Evolutionary conservation across 1,284 basidiomycete species (phyloP).

Genomic region (Puccinia brachypodii): DNA sequence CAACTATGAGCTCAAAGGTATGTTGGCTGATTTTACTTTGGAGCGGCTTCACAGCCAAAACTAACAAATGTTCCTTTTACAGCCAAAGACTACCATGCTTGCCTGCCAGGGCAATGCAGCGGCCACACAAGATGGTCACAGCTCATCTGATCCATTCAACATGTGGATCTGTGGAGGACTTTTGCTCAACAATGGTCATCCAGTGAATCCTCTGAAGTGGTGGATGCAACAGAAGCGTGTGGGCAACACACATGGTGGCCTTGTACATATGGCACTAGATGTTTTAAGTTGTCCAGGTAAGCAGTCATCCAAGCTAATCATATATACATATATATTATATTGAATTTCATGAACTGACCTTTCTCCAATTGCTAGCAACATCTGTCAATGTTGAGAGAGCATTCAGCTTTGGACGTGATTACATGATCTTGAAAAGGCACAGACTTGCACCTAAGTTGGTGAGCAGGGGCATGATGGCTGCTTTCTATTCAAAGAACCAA

Average conservation of each 20-base stretch:
- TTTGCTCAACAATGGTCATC: not conserved
- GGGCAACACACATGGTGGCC: not conserved
- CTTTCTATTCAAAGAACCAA: not conserved
- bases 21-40: not conserved
- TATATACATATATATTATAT: not conserved
- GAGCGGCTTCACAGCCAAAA: no score
- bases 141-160: not conserved
- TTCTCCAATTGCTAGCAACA: not conserved
- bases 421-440: not conserved
- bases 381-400: not conserved
- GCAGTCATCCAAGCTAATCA: not conserved
- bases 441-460: not conserved
- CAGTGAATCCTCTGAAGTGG: not conserved
- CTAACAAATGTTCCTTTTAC: not conserved
- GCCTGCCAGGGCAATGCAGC: no score
- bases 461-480: not conserved
- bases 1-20: not conserved
- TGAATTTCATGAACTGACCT: no score
- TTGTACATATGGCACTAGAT: not conserved
- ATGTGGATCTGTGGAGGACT: not conserved
- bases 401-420: not conserved
- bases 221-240: no score
- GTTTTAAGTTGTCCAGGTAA: not conserved
- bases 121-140: not conserved
- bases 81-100: not conserved